A percentile compares a stretch with the other conserved stretches of the same genome.
These are phyloP conservation scores for Climacium dendroides DNA, from an alignment of 225 moss, liverwort and hornwort species.

Conservation along the genomic window DNA sequence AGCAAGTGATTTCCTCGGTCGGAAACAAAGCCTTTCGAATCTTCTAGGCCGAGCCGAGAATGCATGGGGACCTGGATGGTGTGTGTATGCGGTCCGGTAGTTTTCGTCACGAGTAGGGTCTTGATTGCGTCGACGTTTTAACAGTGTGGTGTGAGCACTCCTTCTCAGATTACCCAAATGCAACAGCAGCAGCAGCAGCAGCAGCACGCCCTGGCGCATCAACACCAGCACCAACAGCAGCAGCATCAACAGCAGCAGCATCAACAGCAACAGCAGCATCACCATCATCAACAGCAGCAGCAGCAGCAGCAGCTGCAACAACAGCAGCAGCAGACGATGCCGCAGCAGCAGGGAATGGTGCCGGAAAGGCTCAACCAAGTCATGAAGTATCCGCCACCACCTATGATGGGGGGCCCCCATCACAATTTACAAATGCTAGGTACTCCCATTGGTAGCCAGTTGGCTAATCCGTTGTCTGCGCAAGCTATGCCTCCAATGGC, in stretches of 20 bases:
- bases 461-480: constrained; percentile 41
- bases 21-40: not conserved
- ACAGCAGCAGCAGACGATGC: constrained; percentile 53
- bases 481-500: constrained; percentile 53
- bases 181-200: constrained; percentile 26
- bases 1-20: not conserved
- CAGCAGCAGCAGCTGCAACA: not conserved
- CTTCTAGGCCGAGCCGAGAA: not conserved
- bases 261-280: constrained; percentile 24
- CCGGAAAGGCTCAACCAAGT: constrained; percentile 54
- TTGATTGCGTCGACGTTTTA: not conserved
- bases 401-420: constrained; percentile 57
- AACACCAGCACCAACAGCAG: constrained; percentile 11
- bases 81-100: not conserved
- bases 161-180: constrained; percentile 26
- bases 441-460: constrained; percentile 69
- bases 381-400: constrained; percentile 53
- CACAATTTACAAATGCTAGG: constrained; percentile 41
- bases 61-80: not conserved
- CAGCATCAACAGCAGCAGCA: constrained; percentile 27
- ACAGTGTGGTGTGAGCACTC: not conserved
- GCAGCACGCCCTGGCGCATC: constrained; percentile 5
- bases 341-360: constrained; percentile 58
- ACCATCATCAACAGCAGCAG: fast-evolving
- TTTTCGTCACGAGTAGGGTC: not conserved